Base-by-base conservation (phyloP, 208 protist genomes). In the Zelonia costaricensis region DNA sequence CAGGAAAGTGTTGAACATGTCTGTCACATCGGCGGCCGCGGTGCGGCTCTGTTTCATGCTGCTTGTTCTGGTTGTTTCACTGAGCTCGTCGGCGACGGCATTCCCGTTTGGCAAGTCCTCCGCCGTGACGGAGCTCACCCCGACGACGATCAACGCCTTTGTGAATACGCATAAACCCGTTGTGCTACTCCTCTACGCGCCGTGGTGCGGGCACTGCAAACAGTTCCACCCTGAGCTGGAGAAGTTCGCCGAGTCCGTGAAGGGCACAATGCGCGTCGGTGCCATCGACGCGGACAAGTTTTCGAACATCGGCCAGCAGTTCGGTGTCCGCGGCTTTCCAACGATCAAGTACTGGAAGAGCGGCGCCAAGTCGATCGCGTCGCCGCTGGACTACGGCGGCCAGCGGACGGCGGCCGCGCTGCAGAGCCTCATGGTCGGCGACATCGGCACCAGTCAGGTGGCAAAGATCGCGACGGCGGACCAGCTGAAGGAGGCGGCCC, bases 121-220 rank as follows among this genome's bases (percentile, higher is more conserved):
- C 4, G 80, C 62, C 28, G 88, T 97, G 4, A 80, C 68, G 22
- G 84, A 95, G 73, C 76, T 97, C 36, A 92, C 76, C 1, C 79
- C 84, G 1, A 45, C 67, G 2, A 87, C 69, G 4, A 69, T 97
- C 22, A 36, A 49, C 25, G 18, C n/a, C 0, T 97, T 95, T 63
- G 53, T 95, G 0, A 62, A 83, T n/a, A 78, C 89, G 2, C 92
- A 97, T 78, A 97, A 97, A 59, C 92, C 92, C 6, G 86, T 92
- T 1, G 80, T 92, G 20, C 56, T 97, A 28, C 80, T 97, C 62
- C 98, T 98, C 61, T 98, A 98, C 62, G 93, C 93, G 20, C 92
- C 94, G 57, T 98, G 96, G 97, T 99, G 97, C 65, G 95, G 95
- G 13, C 96, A 98, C 80, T 99, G 97, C 88, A 95, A 94, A 62